Conservation (phyloP, 2,329 filamentous ascomycete species). For the Apiospora aurea region DNA sequence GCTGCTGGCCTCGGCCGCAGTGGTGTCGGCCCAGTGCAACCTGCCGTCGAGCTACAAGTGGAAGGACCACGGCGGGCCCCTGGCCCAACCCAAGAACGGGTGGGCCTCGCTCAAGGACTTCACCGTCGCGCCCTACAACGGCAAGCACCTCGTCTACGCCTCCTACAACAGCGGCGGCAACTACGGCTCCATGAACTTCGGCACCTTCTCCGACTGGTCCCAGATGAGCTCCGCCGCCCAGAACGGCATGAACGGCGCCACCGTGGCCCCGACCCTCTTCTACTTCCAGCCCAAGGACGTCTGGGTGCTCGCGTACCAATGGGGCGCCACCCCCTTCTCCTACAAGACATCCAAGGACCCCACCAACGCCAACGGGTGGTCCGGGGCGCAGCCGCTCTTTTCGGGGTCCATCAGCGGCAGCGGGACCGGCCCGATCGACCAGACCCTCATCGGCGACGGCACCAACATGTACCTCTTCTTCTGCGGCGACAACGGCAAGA, state of each 20-base stretch:
- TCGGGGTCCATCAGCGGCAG: slow-evolving; percentile 58
- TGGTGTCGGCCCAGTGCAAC: slow-evolving; percentile 22
- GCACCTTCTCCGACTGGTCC: slow-evolving; percentile 60
- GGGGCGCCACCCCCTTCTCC: slow-evolving; percentile 65
- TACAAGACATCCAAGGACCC: slow-evolving; percentile 67
- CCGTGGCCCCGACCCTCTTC: slow-evolving; percentile 69
- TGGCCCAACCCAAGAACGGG: slow-evolving; percentile 16
- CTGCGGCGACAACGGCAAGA: slow-evolving; percentile 69
- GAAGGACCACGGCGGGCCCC: not conserved
- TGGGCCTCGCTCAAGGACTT: slow-evolving; percentile 67
- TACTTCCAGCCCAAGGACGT: slow-evolving; percentile 66
- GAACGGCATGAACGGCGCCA: slow-evolving; percentile 52
- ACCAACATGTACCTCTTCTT: slow-evolving; percentile 73
- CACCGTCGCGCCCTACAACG: slow-evolving; percentile 61
- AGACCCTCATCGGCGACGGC: slow-evolving; percentile 68
- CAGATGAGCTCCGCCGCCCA: slow-evolving; percentile 60
- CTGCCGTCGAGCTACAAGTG: slow-evolving; percentile 22
- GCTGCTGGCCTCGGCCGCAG: not conserved
- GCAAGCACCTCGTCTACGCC: slow-evolving; percentile 67
- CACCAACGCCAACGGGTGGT: slow-evolving; percentile 64
- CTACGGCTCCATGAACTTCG: slow-evolving; percentile 67
- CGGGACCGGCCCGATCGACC: slow-evolving; percentile 65
- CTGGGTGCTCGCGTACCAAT: slow-evolving; percentile 71
- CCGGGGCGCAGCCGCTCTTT: slow-evolving; percentile 60
- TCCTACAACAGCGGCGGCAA: slow-evolving; percentile 48